Percentiles rank a stretch among this genome's conserved stretches.
These are phyloP conservation scores for Diaporthe humulicola DNA, from an alignment of 2,329 filamentous ascomycete species.

Conservation along the genomic window DNA sequence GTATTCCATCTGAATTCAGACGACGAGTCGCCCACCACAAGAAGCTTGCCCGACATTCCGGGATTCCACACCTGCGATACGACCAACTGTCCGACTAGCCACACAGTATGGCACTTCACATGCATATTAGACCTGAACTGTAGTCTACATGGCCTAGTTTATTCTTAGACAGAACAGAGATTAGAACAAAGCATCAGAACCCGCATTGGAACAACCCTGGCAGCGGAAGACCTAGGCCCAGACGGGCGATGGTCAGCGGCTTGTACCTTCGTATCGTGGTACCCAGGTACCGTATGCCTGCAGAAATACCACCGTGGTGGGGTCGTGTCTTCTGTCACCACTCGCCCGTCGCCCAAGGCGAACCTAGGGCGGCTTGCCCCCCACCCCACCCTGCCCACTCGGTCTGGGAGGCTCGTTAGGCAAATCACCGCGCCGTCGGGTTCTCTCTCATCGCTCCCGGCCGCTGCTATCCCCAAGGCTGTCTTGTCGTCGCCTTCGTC, in stretches of 20 bases:
- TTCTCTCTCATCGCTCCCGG: constrained; percentile 13
- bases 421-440: constrained; percentile 32
- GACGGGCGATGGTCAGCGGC: neutral
- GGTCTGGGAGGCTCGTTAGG: constrained; percentile 29
- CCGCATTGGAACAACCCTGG: constrained; percentile 1
- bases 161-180: constrained; percentile 21
- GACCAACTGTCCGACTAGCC: neutral
- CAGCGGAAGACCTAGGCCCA: constrained; percentile 13
- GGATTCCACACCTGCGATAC: neutral
- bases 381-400: constrained; percentile 24
- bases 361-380: constrained; percentile 9
- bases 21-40: constrained; percentile 13
- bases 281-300: constrained; percentile 18
- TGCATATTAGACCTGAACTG: neutral
- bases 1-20: neutral
- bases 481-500: constrained; percentile 8
- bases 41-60: neutral
- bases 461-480: constrained; percentile 30
- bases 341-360: neutral
- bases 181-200: constrained; percentile 1
- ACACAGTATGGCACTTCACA: neutral
- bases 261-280: constrained; percentile 3
- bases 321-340: constrained; percentile 26
- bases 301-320: constrained; percentile 20
- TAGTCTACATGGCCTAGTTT: constrained; percentile 1